These are phyloP conservation scores for Irpex rosettiformis DNA, from an alignment of 1,284 basidiomycete species.

Conservation along the genomic window DNA sequence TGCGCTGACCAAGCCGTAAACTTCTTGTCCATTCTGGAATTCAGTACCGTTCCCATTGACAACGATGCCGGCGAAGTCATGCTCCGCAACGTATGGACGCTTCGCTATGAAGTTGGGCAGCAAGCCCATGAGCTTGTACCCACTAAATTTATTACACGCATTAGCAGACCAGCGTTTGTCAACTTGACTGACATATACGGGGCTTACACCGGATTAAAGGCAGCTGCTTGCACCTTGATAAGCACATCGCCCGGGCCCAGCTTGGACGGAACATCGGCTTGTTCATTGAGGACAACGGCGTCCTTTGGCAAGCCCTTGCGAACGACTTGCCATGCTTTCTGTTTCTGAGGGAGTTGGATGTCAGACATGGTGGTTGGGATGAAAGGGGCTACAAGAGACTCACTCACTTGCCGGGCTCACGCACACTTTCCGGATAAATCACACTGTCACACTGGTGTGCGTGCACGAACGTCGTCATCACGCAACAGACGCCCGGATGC, in stretches of 20 bases:
- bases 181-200: slow-evolving; percentile 19
- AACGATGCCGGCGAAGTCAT: slow-evolving; percentile 61
- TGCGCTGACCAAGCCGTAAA: slow-evolving; percentile 50
- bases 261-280: slow-evolving; percentile 43
- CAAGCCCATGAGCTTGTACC: slow-evolving; percentile 53
- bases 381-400: background rate
- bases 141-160: slow-evolving; percentile 32
- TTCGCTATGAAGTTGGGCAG: slow-evolving; percentile 46
- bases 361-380: slow-evolving; percentile 4
- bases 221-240: slow-evolving; percentile 59
- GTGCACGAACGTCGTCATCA: too few relatives aligned
- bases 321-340: slow-evolving; percentile 34
- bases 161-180: background rate
- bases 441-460: too few relatives aligned
- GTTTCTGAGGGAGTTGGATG: slow-evolving; percentile 15
- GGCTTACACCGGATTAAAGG: slow-evolving; percentile 69
- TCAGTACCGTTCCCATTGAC: slow-evolving; percentile 48
- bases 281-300: slow-evolving; percentile 41
- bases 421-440: background rate
- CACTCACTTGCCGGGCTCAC: background rate
- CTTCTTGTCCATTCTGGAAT: slow-evolving; percentile 53
- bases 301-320: slow-evolving; percentile 36
- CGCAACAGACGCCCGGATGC: too few relatives aligned
- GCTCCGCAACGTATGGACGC: slow-evolving; percentile 51
- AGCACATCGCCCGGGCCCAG: slow-evolving; percentile 48